These are phyloP conservation scores for Sanghuangporus weigelae DNA, from an alignment of 1,284 basidiomycete genomes.

Conservation along the genomic window DNA sequence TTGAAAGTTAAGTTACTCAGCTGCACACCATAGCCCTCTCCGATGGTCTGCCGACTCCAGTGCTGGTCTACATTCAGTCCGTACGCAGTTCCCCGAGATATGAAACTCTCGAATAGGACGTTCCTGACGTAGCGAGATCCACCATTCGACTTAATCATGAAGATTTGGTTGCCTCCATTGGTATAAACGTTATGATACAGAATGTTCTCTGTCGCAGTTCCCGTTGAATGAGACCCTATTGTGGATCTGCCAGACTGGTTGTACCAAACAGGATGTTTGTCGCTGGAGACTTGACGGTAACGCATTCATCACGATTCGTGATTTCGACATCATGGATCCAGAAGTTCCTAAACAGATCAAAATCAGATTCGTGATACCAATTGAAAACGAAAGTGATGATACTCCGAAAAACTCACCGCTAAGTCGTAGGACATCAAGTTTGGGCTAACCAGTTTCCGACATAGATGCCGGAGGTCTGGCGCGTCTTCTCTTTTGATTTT, in stretches of 20 bases:
- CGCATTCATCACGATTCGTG: slow-evolving; percentile 35
- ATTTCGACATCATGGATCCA: slow-evolving; percentile 35
- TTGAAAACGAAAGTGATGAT: too few species aligned
- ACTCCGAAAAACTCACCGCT: too few species aligned
- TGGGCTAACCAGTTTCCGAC: too few species aligned
- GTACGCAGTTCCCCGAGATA: slow-evolving; percentile 29
- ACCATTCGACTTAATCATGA: slow-evolving; percentile 34
- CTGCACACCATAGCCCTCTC: slow-evolving; percentile 25
- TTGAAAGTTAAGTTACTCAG: slow-evolving; percentile 29
- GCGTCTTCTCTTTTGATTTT: too few species aligned
- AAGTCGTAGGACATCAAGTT: too few species aligned
- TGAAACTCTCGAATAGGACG: slow-evolving; percentile 31
- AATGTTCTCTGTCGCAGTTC: slow-evolving; percentile 30
- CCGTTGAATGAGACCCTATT: slow-evolving; percentile 30
- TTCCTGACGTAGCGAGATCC: slow-evolving; percentile 31
- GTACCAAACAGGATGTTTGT: slow-evolving; percentile 33
- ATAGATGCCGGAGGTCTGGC: too few species aligned
- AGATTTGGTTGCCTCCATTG: slow-evolving; percentile 32
- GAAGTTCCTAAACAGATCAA: slow-evolving; percentile 23
- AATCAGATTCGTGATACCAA: neutral
- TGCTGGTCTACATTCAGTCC: slow-evolving; percentile 31
- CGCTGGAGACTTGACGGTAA: slow-evolving; percentile 33
- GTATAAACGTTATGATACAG: slow-evolving; percentile 30
- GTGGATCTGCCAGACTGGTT: slow-evolving; percentile 31
- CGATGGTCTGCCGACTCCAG: slow-evolving; percentile 22